Conservation (phyloP, 1,139 yeast species). For the Scheffersomyces titani region DNA sequence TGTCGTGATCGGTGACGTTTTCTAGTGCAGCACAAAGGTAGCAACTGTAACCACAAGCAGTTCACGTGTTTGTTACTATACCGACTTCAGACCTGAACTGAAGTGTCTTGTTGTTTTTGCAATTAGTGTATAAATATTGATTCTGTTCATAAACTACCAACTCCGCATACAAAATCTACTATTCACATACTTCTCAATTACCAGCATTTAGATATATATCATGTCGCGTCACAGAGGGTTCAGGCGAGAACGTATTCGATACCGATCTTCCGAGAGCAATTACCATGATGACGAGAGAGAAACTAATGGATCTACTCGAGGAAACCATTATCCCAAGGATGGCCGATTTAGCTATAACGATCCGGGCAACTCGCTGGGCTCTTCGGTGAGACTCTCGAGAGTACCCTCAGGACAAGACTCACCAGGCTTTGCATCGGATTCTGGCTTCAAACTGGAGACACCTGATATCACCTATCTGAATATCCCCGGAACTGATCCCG, state of each 20-base stretch:
- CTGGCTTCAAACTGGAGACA: not conserved
- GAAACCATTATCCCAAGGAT: not conserved
- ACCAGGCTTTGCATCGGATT: not conserved
- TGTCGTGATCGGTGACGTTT: not conserved
- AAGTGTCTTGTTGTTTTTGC: not conserved
- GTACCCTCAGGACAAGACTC: constrained; percentile 1
- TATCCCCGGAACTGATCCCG: constrained; percentile 29
- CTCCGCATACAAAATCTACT: not conserved
- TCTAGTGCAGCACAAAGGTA: not conserved
- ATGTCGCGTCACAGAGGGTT: not conserved
- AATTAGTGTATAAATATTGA: not conserved
- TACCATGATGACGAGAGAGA: not conserved
- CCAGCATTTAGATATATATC: not conserved
- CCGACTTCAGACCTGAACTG: not conserved
- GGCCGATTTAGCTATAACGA: not conserved
- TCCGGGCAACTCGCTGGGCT: not conserved
- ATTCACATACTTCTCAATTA: not conserved
- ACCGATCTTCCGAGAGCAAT: not conserved
- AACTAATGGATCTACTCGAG: not conserved
- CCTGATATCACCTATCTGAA: not conserved
- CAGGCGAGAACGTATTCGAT: not conserved
- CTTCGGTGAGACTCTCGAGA: not conserved
- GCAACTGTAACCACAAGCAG: not conserved
- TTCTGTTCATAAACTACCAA: not conserved
- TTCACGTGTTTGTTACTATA: not conserved